Percentiles rank a stretch among this genome's conserved stretches.
These are phyloP conservation scores for Dichomitus squalens DNA, from an alignment of 1,284 basidiomycete species.

Conservation along the genomic window DNA sequence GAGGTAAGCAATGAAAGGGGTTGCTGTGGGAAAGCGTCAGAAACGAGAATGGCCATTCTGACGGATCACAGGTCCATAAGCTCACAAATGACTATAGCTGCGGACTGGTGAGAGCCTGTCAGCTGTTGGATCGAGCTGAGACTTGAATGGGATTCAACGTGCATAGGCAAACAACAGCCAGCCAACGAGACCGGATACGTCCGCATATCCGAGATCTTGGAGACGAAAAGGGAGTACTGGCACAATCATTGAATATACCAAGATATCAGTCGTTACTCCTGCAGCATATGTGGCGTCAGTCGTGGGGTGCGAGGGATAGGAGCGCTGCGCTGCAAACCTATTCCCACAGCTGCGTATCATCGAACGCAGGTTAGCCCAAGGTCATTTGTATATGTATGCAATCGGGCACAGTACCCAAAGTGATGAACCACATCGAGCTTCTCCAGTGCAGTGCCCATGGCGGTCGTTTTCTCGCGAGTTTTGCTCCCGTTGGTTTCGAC, in stretches of 20 bases:
- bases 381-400: neutral
- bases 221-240: conserved; percentile 80
- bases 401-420: conserved; percentile 17
- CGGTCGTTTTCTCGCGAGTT: neutral
- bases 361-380: neutral
- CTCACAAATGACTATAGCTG: conserved; percentile 36
- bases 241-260: conserved; percentile 71
- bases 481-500: neutral
- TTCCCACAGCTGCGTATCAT: conserved; percentile 8
- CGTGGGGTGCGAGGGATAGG: neutral
- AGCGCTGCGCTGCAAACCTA: conserved; percentile 2
- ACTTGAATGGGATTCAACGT: conserved; percentile 24
- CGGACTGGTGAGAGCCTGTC: conserved; percentile 29
- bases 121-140: neutral
- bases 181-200: conserved; percentile 61
- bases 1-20: conserved; percentile 68
- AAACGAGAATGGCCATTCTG: neutral
- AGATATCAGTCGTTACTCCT: conserved; percentile 66
- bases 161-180: conserved; percentile 72
- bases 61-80: neutral
- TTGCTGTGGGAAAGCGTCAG: conserved; percentile 44
- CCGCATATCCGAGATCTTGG: conserved; percentile 51
- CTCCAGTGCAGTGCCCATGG: conserved; percentile 33
- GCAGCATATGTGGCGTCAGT: neutral
- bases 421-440: conserved; percentile 36